Evolutionary conservation across 2,329 filamentous ascomycete species (phyloP).

Genomic region (Dichotomopilus funicola): DNA sequence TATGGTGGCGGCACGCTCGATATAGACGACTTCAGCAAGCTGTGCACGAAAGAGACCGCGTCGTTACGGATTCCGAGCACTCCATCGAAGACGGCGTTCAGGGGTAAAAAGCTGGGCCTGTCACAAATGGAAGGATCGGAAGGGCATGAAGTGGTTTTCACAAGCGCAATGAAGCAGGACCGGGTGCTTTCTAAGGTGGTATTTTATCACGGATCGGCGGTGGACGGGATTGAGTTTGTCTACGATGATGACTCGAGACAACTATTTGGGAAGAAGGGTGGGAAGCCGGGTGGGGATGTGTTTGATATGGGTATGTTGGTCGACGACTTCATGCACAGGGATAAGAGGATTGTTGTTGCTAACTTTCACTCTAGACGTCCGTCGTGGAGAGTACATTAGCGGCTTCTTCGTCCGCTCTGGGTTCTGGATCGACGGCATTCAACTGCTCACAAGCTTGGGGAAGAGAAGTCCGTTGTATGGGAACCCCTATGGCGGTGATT

Average conservation of each 20-base stretch:
- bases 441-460: constrained; percentile 84
- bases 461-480: constrained; percentile 81
- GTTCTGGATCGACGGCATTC: constrained; percentile 78
- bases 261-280: constrained; percentile 76
- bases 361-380: constrained; percentile 54
- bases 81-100: constrained; percentile 64
- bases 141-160: constrained; percentile 67
- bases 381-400: constrained; percentile 77
- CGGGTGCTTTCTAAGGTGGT: constrained; percentile 69
- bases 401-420: constrained; percentile 80
- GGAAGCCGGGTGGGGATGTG: constrained; percentile 60
- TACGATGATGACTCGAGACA: constrained; percentile 84
- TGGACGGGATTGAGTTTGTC: constrained; percentile 86
- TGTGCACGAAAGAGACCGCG: constrained; percentile 66
- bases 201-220: constrained; percentile 67
- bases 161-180: constrained; percentile 59
- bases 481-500: constrained; percentile 69
- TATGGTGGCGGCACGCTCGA: constrained; percentile 66
- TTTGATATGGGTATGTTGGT: constrained; percentile 62
- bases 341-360: neutral
- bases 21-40: constrained; percentile 66
- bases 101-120: constrained; percentile 65
- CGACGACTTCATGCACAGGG: neutral
- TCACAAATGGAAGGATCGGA: constrained; percentile 65
- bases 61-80: constrained; percentile 64